phyloP scores from a whole-genome alignment of 495 filamentous ascomycete species.

The Astrocystis sublimbata region DNA sequence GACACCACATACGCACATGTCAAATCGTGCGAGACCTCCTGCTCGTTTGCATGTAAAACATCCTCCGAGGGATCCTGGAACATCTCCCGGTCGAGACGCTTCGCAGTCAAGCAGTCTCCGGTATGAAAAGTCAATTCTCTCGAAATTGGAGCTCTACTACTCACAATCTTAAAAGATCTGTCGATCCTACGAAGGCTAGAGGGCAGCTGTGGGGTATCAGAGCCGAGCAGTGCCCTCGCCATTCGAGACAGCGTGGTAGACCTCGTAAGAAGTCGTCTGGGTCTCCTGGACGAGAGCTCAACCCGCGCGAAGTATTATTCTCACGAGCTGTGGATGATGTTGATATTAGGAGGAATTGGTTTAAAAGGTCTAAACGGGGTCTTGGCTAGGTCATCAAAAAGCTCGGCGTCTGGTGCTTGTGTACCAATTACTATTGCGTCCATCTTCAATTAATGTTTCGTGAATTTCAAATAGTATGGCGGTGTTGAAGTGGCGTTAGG shows the following conservation, averaged over 20 bases:
- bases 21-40: neutral
- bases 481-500: too few relatives aligned
- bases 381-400: neutral
- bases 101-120: neutral
- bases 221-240: neutral
- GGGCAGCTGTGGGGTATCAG: neutral
- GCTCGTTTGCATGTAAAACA: neutral
- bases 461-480: too few relatives aligned
- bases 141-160: too few relatives aligned
- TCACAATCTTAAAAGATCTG: neutral
- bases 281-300: neutral
- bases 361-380: conserved; percentile 6
- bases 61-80: neutral
- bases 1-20: neutral
- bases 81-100: neutral
- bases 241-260: conserved; percentile 4
- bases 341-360: conserved; percentile 10
- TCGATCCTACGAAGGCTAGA: neutral
- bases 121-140: neutral
- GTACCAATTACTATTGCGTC: neutral
- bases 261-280: neutral
- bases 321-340: neutral
- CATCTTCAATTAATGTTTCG: neutral
- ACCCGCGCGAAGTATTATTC: conserved; percentile 14
- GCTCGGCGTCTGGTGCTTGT: neutral